phyloP scores from a whole-genome alignment of 2,329 filamentous ascomycete species.

The Colletotrichum chrysophilum region DNA sequence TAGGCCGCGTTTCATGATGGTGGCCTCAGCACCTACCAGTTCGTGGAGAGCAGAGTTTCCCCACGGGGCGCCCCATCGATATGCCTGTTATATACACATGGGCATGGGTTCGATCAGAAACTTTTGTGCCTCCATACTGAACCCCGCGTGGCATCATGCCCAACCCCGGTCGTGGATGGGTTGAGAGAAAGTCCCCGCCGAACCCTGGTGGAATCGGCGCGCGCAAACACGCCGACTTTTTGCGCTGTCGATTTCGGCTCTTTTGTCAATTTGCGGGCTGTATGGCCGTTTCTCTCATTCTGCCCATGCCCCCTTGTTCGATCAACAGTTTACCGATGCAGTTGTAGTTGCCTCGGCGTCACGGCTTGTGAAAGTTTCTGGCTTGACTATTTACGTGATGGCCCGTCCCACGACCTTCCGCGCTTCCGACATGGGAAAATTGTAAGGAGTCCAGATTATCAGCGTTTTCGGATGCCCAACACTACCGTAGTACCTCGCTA shows the following conservation, averaged over 20 bases:
- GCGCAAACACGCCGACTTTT: neutral
- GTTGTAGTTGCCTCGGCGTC: slow-evolving; percentile 5
- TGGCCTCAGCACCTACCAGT: neutral
- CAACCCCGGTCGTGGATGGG: neutral
- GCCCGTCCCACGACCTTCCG: neutral
- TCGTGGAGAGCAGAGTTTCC: neutral
- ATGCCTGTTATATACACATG: neutral
- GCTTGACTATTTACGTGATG: slow-evolving; percentile 7
- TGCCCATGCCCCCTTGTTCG: neutral
- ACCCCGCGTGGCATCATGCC: slow-evolving; percentile 1
- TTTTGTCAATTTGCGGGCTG: neutral
- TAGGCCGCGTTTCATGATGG: neutral
- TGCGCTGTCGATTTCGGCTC: neutral
- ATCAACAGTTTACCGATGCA: neutral
- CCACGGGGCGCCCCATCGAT: neutral
- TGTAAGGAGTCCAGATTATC: neutral
- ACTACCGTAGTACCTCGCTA: neutral
- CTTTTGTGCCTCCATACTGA: neutral
- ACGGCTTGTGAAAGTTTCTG: slow-evolving; percentile 9
- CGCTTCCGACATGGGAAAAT: neutral
- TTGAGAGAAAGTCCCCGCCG: neutral
- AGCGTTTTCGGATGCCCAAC: neutral
- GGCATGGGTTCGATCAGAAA: neutral
- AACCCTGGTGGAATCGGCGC: neutral
- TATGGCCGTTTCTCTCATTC: neutral